Conservation (phyloP, 2,329 filamentous ascomycete genomes). For the Aspergillus sp. region DNA sequence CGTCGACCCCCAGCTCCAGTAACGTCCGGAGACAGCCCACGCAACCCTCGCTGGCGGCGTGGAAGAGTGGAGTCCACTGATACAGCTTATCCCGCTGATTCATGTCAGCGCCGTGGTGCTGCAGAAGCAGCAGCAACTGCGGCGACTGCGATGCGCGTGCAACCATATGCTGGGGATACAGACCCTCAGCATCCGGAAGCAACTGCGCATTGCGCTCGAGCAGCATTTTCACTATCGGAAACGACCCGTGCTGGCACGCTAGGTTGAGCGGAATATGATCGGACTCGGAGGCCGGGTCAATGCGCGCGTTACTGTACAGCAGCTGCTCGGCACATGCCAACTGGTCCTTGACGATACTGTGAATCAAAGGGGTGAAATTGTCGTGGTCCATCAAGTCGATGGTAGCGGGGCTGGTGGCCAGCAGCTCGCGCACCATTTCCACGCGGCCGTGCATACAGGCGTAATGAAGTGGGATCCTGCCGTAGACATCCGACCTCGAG, state of each 20-base stretch:
- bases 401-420: slow-evolving; percentile 61
- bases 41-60: slow-evolving; percentile 93
- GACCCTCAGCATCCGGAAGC: slow-evolving; percentile 87
- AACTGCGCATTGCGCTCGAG: slow-evolving; percentile 72
- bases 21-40: slow-evolving; percentile 77
- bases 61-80: slow-evolving; percentile 92
- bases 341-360: slow-evolving; percentile 84
- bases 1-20: slow-evolving; percentile 68
- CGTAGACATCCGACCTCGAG: slow-evolving; percentile 81
- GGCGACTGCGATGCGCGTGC: slow-evolving; percentile 79
- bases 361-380: slow-evolving; percentile 92
- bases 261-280: slow-evolving; percentile 93
- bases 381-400: slow-evolving; percentile 89
- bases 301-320: slow-evolving; percentile 67
- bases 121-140: slow-evolving; percentile 68
- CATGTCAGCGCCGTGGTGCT: slow-evolving; percentile 78
- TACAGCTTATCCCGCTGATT: slow-evolving; percentile 93
- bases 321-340: slow-evolving; percentile 71
- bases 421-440: slow-evolving; percentile 68
- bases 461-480: slow-evolving; percentile 87
- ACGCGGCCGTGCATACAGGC: slow-evolving; percentile 89
- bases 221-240: slow-evolving; percentile 75
- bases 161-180: slow-evolving; percentile 95
- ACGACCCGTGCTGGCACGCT: slow-evolving; percentile 85
- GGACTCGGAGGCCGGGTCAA: slow-evolving; percentile 75